Percentiles rank a stretch among this genome's conserved stretches.
Evolutionary conservation across 371 early-diverging fungal species (phyloP).

Genomic region (Haplosporangium sp.): DNA sequence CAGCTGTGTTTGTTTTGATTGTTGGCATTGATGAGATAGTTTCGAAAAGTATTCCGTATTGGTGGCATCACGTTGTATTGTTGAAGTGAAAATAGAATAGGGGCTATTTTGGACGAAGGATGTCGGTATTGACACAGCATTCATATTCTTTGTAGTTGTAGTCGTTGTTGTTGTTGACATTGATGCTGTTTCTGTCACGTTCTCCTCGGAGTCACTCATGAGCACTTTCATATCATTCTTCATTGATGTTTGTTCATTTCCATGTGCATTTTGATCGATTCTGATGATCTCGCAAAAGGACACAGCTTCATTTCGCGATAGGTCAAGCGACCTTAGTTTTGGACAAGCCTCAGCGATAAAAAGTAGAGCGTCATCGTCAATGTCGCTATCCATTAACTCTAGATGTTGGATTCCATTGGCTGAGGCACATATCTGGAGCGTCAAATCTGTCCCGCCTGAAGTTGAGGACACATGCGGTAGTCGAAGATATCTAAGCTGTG

Average conservation of each 20-base stretch:
- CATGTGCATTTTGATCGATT: background rate
- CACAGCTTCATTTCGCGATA: slow-evolving; percentile 43
- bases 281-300: slow-evolving; percentile 16
- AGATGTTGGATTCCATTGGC: slow-evolving; percentile 20
- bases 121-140: background rate
- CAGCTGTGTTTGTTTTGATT: background rate
- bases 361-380: slow-evolving; percentile 22
- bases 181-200: background rate
- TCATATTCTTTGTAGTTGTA: background rate
- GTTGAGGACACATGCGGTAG: slow-evolving; percentile 33
- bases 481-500: slow-evolving; percentile 19
- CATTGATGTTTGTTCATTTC: background rate
- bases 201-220: background rate
- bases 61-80: background rate
- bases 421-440: slow-evolving; percentile 17
- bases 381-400: slow-evolving; percentile 47
- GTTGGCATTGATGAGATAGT: background rate
- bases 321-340: slow-evolving; percentile 25
- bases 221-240: background rate
- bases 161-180: slow-evolving; percentile 5
- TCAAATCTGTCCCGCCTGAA: slow-evolving; percentile 13
- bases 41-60: background rate
- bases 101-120: background rate
- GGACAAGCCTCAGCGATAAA: slow-evolving; percentile 25
- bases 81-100: background rate